phyloP scores from a whole-genome alignment of 164 flowering plant genomes.

The Dillenia suffruticosa region DNA sequence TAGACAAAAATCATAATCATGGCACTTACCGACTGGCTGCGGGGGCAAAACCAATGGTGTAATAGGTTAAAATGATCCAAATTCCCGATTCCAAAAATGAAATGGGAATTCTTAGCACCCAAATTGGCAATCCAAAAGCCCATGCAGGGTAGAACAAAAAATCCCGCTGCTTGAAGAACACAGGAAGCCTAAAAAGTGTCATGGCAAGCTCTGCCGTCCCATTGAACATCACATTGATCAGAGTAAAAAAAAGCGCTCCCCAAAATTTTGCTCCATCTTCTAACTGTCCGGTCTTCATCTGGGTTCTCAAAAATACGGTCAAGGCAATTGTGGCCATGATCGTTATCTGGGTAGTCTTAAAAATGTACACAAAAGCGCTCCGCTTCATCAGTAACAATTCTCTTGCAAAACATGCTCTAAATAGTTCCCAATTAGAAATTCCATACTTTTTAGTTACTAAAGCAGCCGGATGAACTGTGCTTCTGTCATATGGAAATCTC shows the following conservation, averaged over 20 bases:
- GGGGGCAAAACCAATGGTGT: constrained; percentile 56
- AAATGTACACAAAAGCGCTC: constrained; percentile 47
- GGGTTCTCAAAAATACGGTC: constrained; percentile 53
- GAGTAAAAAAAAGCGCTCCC: constrained; percentile 60
- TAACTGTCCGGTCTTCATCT: constrained; percentile 36
- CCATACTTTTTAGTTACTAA: constrained; percentile 45
- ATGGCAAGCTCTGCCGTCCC: constrained; percentile 61
- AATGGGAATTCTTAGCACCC: constrained; percentile 50
- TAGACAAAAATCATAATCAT: too few relatives aligned
- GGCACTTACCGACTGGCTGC: constrained; percentile 33
- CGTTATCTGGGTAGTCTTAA: constrained; percentile 54
- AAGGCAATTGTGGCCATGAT: constrained; percentile 44
- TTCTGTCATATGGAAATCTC: constrained; percentile 37
- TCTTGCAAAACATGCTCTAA: constrained; percentile 49
- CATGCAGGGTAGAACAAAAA: constrained; percentile 56
- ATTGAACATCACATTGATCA: constrained; percentile 60
- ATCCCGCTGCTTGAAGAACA: constrained; percentile 64
- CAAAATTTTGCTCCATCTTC: constrained; percentile 42
- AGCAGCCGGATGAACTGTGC: constrained; percentile 48
- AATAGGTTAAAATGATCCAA: constrained; percentile 51
- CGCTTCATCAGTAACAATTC: constrained; percentile 58
- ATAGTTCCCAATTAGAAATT: constrained; percentile 43
- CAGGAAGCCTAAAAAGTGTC: constrained; percentile 55
- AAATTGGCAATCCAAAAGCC: constrained; percentile 62
- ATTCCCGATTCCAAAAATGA: constrained; percentile 53